These are phyloP conservation scores for Tolypocladium tundrense DNA, from an alignment of 2,329 filamentous ascomycete species.

Conservation along the genomic window DNA sequence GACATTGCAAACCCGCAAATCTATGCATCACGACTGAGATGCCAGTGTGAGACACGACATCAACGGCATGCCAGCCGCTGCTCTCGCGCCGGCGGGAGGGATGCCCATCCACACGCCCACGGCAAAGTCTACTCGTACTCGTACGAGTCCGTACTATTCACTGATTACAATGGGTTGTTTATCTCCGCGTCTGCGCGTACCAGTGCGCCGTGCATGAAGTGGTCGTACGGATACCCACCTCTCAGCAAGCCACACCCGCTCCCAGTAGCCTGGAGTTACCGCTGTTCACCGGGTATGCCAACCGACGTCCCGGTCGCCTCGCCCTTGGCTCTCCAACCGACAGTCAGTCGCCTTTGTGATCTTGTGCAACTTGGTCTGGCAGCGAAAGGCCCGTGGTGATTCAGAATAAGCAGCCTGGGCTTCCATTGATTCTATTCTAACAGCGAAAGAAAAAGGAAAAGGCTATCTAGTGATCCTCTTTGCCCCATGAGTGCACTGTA, in stretches of 20 bases:
- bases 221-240: neutral
- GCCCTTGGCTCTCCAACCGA: neutral
- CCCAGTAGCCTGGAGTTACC: neutral
- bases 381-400: neutral
- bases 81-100: neutral
- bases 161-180: no score
- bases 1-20: neutral
- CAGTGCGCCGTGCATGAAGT: neutral
- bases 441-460: neutral
- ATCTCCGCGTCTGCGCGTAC: neutral
- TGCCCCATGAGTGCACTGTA: neutral
- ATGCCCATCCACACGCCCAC: neutral
- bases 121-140: no score
- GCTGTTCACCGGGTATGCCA: neutral
- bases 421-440: slow-evolving; percentile 5
- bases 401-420: slow-evolving; percentile 2
- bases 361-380: neutral
- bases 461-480: neutral
- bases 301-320: neutral
- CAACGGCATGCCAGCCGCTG: neutral
- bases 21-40: neutral
- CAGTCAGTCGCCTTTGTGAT: neutral
- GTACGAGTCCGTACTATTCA: neutral
- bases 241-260: neutral
- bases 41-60: neutral